Evolutionary conservation across 345 rosid species (phyloP).

Genomic region (Rhizophora apiculata): DNA sequence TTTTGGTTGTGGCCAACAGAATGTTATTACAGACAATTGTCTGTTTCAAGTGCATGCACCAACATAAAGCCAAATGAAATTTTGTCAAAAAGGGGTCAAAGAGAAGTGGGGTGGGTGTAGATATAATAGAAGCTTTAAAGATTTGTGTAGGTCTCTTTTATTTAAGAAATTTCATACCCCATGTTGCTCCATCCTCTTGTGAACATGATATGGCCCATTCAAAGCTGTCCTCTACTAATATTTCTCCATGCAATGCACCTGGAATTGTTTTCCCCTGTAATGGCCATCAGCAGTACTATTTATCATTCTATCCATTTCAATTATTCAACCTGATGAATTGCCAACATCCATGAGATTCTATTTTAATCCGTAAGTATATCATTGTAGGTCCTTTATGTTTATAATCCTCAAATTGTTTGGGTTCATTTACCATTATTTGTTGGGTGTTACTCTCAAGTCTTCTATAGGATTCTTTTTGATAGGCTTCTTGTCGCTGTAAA

Average conservation of each 20-base stretch:
- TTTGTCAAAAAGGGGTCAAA: constrained; percentile 27
- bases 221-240: constrained; percentile 32
- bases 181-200: constrained; percentile 34
- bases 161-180: constrained; percentile 27
- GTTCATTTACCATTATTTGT: constrained; percentile 18
- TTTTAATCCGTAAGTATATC: constrained; percentile 7
- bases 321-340: constrained; percentile 30
- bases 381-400: constrained; percentile 24
- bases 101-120: constrained; percentile 6
- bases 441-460: background rate
- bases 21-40: background rate
- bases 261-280: background rate
- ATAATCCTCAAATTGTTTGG: constrained; percentile 19
- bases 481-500: constrained; percentile 12
- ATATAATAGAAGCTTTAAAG: constrained; percentile 16
- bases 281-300: background rate
- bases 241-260: constrained; percentile 42
- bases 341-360: constrained; percentile 39
- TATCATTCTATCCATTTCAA: constrained; percentile 20
- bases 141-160: constrained; percentile 16
- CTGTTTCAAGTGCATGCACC: constrained; percentile 9
- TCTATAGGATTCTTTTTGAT: constrained; percentile 10
- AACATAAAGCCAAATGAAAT: background rate
- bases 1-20: background rate
- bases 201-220: constrained; percentile 46